A percentile compares a stretch with the other conserved stretches of the same genome.
Conservation (phyloP, 2,329 filamentous ascomycete genomes). For the Fusarium sp. region DNA sequence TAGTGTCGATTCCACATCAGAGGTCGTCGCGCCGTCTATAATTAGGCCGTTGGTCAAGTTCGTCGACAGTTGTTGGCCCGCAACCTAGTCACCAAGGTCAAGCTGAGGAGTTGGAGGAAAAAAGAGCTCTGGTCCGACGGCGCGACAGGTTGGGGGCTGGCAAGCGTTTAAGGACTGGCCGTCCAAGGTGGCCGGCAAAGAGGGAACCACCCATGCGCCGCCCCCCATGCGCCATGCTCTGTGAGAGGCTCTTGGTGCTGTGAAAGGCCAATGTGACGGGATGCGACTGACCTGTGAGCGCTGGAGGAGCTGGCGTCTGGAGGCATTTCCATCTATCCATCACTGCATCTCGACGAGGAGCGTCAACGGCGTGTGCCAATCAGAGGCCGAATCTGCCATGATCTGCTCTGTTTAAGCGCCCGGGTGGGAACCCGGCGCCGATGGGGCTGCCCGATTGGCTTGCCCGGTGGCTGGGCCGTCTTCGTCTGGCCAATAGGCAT, state of each 20-base stretch:
- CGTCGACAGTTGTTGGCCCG: conserved; percentile 24
- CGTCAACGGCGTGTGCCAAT: conserved; percentile 41
- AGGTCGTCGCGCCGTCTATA: conserved; percentile 6
- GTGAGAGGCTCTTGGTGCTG: conserved; percentile 28
- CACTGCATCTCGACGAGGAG: conserved; percentile 24
- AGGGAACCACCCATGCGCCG: conserved; percentile 6
- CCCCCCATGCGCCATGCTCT: conserved; percentile 16
- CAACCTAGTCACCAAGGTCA: conserved; percentile 15
- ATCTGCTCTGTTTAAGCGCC: conserved; percentile 46
- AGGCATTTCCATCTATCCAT: conserved; percentile 32
- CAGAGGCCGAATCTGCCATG: conserved; percentile 29
- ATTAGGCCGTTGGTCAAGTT: conserved; percentile 9
- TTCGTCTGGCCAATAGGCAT: conserved; percentile 39
- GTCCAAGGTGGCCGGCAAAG: conserved; percentile 31
- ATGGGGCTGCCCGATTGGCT: conserved; percentile 43
- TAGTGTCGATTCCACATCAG: conserved; percentile 32
- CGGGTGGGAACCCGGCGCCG: conserved; percentile 36
- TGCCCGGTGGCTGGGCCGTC: conserved; percentile 26
- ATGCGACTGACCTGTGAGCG: conserved; percentile 30
- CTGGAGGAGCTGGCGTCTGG: conserved; percentile 33
- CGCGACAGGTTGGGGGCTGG: conserved; percentile 35
- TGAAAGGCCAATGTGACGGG: conserved; percentile 32
- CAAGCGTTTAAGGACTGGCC: conserved; percentile 42
- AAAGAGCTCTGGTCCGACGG: conserved; percentile 12
- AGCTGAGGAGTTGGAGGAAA: conserved; percentile 9